Conservation (phyloP, 345 rosid species). For the Alliaria petiolata region DNA sequence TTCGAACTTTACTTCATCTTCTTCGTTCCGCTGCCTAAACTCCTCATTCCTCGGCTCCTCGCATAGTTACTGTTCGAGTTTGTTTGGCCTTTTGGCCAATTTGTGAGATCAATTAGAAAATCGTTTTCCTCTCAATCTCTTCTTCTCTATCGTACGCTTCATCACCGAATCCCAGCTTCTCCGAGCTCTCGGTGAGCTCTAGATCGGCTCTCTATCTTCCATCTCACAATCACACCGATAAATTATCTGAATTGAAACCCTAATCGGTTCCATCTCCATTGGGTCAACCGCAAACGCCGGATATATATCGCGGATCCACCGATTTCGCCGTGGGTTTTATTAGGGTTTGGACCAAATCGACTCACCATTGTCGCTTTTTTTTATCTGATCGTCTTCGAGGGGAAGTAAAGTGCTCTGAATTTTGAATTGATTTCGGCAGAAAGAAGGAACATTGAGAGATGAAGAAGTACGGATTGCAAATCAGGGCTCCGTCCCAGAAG, state of each 20-base stretch:
- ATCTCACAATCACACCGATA: background rate
- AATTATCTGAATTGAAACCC: background rate
- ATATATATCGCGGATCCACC: background rate
- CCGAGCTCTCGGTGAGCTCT: no score
- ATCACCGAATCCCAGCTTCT: no score
- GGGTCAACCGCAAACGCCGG: background rate
- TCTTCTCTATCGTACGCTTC: no score
- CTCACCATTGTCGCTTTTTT: background rate
- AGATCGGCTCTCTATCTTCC: no score
- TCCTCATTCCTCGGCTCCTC: no score
- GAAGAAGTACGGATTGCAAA: slow-evolving; percentile 88
- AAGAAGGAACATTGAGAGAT: slow-evolving; percentile 24
- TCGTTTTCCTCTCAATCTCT: no score
- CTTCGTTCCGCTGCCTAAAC: background rate
- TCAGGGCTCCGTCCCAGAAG: slow-evolving; percentile 68
- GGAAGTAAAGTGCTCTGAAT: background rate
- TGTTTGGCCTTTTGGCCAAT: no score
- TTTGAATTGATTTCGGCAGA: background rate
- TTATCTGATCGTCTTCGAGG: background rate
- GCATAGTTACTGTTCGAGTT: no score
- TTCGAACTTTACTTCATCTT: background rate
- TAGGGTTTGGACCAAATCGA: background rate
- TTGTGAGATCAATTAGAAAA: no score
- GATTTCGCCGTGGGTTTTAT: background rate
- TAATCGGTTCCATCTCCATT: background rate